phyloP scores from a whole-genome alignment of 176 grass and related monocot species.

The Poa annua region DNA sequence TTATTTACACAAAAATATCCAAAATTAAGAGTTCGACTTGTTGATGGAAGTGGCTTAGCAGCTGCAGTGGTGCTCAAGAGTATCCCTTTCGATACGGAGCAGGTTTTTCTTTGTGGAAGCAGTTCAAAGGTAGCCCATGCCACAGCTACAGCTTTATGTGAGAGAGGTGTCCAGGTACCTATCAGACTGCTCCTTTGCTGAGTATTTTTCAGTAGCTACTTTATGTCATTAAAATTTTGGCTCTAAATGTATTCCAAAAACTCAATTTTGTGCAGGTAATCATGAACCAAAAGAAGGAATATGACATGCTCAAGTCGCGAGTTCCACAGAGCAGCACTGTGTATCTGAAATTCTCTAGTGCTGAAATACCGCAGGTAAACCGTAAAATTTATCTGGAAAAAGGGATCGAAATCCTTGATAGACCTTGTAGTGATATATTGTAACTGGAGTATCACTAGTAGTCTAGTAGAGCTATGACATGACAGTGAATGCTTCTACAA shows the following conservation, averaged over 20 bases:
- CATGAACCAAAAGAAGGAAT: constrained; percentile 68
- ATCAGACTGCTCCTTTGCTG: constrained; percentile 2
- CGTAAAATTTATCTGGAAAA: constrained; percentile 27
- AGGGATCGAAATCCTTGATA: background rate
- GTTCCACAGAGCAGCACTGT: constrained; percentile 48
- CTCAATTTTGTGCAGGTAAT: constrained; percentile 61
- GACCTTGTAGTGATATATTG: background rate
- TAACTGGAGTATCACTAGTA: background rate
- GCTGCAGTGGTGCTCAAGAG: constrained; percentile 76
- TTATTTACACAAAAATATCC: constrained; percentile 79
- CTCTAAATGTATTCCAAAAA: background rate
- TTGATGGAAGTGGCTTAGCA: constrained; percentile 95
- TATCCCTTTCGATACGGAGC: constrained; percentile 57
- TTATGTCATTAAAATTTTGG: background rate
- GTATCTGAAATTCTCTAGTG: constrained; percentile 64
- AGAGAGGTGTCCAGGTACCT: constrained; percentile 70
- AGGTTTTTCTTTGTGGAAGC: constrained; percentile 59
- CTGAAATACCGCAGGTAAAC: constrained; percentile 56
- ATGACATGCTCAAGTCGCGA: constrained; percentile 57
- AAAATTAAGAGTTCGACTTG: constrained; percentile 75
- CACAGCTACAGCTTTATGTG: constrained; percentile 61
- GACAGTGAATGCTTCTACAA: background rate
- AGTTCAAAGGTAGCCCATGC: constrained; percentile 65
- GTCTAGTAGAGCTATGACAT: background rate
- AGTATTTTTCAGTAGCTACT: background rate